Conservation (phyloP, 371 early-diverging fungal genomes). For the Ecytonucleospora hepatopenaei region DNA sequence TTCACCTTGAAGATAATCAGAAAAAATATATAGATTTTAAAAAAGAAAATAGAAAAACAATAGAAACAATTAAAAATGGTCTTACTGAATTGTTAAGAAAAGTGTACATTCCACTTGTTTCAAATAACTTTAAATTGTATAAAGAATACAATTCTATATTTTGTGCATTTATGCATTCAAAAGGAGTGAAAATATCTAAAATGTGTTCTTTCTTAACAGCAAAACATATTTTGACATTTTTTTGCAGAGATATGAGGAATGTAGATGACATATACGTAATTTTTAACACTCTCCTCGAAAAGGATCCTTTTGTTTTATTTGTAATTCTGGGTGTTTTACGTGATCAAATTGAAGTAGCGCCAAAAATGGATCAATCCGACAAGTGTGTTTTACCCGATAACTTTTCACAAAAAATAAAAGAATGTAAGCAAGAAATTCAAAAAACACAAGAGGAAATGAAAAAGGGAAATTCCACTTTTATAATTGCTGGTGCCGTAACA, state of each 20-base stretch:
- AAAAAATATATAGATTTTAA: constrained; percentile 7
- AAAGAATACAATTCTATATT: constrained; percentile 36
- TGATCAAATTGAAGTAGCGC: constrained; percentile 18
- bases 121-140: constrained; percentile 40
- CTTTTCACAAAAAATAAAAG: constrained; percentile 13
- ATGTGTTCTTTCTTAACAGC: not conserved
- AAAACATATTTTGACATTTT: constrained; percentile 44
- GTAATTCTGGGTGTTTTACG: constrained; percentile 29
- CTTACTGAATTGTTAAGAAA: constrained; percentile 33
- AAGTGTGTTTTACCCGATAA: constrained; percentile 13
- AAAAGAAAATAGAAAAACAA: not conserved
- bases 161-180: constrained; percentile 43
- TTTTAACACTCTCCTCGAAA: constrained; percentile 33
- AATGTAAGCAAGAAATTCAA: constrained; percentile 35
- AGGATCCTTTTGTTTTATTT: constrained; percentile 32
- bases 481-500: constrained; percentile 19
- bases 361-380: constrained; percentile 9
- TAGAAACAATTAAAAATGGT: constrained; percentile 3
- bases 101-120: constrained; percentile 35
- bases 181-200: constrained; percentile 19
- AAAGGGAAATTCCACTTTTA: not conserved
- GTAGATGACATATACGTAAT: constrained; percentile 38
- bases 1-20: not conserved
- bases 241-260: constrained; percentile 21
- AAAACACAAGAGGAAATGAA: constrained; percentile 11